Conservation (phyloP, 23 red algal species). For the Gracilaria gracilis region DNA sequence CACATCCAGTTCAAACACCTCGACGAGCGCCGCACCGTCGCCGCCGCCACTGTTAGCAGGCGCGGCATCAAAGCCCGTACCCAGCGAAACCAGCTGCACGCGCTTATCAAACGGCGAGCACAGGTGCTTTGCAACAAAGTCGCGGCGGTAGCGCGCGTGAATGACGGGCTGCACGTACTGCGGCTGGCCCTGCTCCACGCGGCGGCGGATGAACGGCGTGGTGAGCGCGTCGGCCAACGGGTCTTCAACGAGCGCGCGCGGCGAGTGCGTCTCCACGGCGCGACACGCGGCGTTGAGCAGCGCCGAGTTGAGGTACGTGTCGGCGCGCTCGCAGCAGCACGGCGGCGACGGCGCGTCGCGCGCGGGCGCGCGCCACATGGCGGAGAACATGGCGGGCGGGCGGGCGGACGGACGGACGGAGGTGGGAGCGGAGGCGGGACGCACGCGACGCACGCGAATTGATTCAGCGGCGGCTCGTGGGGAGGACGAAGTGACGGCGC, state of each 20-base stretch:
- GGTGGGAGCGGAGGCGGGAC: too few relatives aligned
- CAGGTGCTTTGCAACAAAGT: neutral
- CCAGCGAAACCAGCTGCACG: constrained; percentile 3
- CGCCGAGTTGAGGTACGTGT: neutral
- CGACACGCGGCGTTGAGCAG: constrained; percentile 4
- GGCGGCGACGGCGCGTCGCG: neutral
- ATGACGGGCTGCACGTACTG: neutral
- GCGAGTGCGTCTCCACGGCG: neutral
- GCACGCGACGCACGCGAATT: too few relatives aligned
- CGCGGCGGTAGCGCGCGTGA: constrained; percentile 1
- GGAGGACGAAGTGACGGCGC: too few relatives aligned
- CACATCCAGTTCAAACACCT: too few relatives aligned
- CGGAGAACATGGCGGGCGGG: neutral
- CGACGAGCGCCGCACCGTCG: too few relatives aligned
- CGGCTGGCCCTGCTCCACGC: neutral
- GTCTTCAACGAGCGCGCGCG: neutral
- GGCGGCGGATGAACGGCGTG: too few relatives aligned
- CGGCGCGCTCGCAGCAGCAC: neutral
- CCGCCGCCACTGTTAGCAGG: too few relatives aligned
- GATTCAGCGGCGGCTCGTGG: too few relatives aligned
- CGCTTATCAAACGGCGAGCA: neutral
- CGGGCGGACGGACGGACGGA: too few relatives aligned
- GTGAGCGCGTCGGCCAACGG: neutral
- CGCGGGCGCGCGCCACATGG: neutral
- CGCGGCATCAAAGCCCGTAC: neutral